Conservation (phyloP, 2,329 filamentous ascomycete genomes). For the Fonsecaea pugnacius region DNA sequence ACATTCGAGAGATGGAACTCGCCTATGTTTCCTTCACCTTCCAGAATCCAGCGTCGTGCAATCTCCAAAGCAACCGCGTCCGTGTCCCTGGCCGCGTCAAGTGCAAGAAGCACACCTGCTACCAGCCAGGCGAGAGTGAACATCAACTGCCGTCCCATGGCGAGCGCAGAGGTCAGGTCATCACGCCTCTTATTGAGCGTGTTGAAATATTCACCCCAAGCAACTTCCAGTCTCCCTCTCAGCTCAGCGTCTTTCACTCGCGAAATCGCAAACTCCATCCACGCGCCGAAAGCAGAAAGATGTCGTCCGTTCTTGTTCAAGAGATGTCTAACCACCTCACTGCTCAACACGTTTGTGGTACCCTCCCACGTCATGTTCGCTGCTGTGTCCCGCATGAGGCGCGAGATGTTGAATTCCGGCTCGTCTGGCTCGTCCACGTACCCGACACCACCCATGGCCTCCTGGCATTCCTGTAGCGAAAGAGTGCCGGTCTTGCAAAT, state of each 20-base stretch:
- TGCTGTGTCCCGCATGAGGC: constrained; percentile 66
- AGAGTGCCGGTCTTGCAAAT: constrained; percentile 42
- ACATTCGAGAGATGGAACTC: constrained; percentile 40
- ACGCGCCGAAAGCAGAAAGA: constrained; percentile 42
- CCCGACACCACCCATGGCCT: constrained; percentile 46
- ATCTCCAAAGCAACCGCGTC: constrained; percentile 43
- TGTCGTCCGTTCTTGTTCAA: constrained; percentile 33
- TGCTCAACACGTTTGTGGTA: constrained; percentile 71
- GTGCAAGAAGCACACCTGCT: constrained; percentile 43
- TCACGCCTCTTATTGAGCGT: constrained; percentile 17
- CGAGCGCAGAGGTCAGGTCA: constrained; percentile 33
- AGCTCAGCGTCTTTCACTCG: constrained; percentile 27
- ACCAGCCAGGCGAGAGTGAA: constrained; percentile 46
- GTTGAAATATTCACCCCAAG: constrained; percentile 17
- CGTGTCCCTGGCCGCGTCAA: constrained; percentile 45
- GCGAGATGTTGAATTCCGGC: constrained; percentile 68
- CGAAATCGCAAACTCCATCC: constrained; percentile 53
- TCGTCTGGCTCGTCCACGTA: constrained; percentile 52
- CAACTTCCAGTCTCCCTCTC: constrained; percentile 15
- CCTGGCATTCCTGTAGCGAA: constrained; percentile 46
- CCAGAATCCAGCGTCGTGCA: constrained; percentile 45
- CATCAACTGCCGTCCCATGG: constrained; percentile 41
- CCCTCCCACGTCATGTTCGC: constrained; percentile 66
- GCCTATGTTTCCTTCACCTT: constrained; percentile 41
- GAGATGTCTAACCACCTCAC: constrained; percentile 51